Base-by-base conservation (phyloP, 371 early-diverging fungal genomes). In the Mucor circinelloides region DNA sequence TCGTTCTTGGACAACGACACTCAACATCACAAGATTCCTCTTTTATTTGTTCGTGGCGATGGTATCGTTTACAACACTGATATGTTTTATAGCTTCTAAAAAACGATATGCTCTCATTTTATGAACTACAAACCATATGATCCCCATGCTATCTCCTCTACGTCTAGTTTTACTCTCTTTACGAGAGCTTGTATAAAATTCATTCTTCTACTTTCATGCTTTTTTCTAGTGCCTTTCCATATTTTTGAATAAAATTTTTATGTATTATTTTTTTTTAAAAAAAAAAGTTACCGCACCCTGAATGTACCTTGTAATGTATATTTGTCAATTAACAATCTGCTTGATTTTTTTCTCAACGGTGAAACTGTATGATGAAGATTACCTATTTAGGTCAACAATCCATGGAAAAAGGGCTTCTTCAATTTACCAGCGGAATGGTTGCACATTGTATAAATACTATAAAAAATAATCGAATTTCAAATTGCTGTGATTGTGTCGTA, bases 61-160 rank as follows among this genome's bases (percentile, higher is more conserved):
- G 70, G 74, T 46, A 46, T 69, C n/a, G 50, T 74, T 30, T 74
- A 70, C 36, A 66, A 70, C 21, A 67, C 74, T 17, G 68, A 70
- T 25, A 40, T 57, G 54, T 74, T 64, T 44, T 70, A 69, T 66
- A 69, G 60, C 15, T 73, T 69, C 12, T 73, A 66, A 68, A 52
- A 52, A 3, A 25, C 10, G 27, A 27, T 13, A 52, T 52, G 23
- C 4, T 52, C 10, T 15, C 8, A 12, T 9, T 25, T 52, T 52
- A 52, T 52, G 52, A 52, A 46, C 21, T 52, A 23, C 23, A 27
- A 52, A 2, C 23, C 52, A 52, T 52, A 52, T 52, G 52, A 52
- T 52, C 52, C 52, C 25, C 50, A 23, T 50, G 27, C 21, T 46
- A 46, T 8, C 8, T 19, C 21, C 9, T 9, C 5, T 8, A 2